phyloP scores from a whole-genome alignment of 345 rosid species.

The Hevea brasiliensis region DNA sequence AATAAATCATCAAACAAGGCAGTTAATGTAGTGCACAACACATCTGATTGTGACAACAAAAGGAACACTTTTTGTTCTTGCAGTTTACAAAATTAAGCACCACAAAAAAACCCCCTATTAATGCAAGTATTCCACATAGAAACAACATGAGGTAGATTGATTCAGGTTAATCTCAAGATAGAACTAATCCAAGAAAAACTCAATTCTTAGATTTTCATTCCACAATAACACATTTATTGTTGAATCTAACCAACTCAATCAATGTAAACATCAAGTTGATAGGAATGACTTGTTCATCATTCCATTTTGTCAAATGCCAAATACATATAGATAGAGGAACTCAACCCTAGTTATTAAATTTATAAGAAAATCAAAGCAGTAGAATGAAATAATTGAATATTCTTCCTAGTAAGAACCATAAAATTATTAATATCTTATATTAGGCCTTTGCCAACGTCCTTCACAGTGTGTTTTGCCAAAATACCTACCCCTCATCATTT shows the following conservation, averaged over 20 bases:
- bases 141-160: neutral
- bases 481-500: too few species aligned
- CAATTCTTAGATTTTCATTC: neutral
- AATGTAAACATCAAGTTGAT: neutral
- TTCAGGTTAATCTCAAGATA: neutral
- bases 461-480: too few species aligned
- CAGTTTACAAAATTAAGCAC: slow-evolving; percentile 2
- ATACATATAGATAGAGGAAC: neutral
- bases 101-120: neutral
- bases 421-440: neutral
- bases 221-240: neutral
- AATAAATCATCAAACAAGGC: too few species aligned
- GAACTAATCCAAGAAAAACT: neutral
- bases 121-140: neutral
- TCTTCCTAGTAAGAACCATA: neutral
- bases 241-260: neutral
- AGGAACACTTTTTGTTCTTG: neutral
- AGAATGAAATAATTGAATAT: neutral
- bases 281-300: neutral
- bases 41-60: neutral
- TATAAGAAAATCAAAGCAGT: neutral
- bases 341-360: neutral
- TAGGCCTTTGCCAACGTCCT: too few species aligned
- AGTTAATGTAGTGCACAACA: neutral
- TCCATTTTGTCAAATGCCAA: neutral